Evolutionary conservation across 2,329 filamentous ascomycete genomes (phyloP), one percentile per base, ranked within the genome.

Genomic region (Pleoardoris graminearum): DNA sequence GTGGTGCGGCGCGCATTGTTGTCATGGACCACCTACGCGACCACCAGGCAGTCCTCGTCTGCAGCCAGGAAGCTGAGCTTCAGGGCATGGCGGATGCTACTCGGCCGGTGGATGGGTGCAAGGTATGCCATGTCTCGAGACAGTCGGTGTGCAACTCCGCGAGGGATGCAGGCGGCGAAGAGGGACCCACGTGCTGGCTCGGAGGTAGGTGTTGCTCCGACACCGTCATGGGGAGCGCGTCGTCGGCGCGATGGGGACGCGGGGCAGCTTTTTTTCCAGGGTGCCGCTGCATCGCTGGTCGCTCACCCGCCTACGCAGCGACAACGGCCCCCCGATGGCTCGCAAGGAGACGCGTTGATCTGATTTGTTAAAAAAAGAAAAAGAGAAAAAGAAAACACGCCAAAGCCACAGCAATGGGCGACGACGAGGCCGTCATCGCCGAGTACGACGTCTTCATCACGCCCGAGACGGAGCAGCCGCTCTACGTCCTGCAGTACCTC

Each of bases 51-150:
- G 65, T 96, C 89, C 55, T 91, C 85, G 45, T 89, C 84, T 4
- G 84, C 77, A 37, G 84, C 82, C 46, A 96, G 79, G 64, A 97
- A 87, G 63, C 85, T 86, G 55, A 93, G 82, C 69, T 88, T 90
- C 60, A 97, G 74, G 12, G 92, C 93, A 82, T 96, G 89, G 50
- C 92, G 86, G 59, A 97, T 86, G 77, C 91, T 96, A 72, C 90
- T 97, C 21, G 94, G 89, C 65, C 87, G 84, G 74, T 99, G 94
- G 51, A 99, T 94, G 33, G 94, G 92, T 56, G 91, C 91, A 67
- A 99, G 80, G 74, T 97, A 99, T 47, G 94, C 89, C 94, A 99
- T 99, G 58, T 30, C 41, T 30, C 27, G 10, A 12, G 14, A 22
- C 7, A 25, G 33, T 7, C 30, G 8, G 8, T 42, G 49, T 58